Conservation (phyloP, 2,329 filamentous ascomycete genomes). For the Teratosphaeria epicoccoides region DNA sequence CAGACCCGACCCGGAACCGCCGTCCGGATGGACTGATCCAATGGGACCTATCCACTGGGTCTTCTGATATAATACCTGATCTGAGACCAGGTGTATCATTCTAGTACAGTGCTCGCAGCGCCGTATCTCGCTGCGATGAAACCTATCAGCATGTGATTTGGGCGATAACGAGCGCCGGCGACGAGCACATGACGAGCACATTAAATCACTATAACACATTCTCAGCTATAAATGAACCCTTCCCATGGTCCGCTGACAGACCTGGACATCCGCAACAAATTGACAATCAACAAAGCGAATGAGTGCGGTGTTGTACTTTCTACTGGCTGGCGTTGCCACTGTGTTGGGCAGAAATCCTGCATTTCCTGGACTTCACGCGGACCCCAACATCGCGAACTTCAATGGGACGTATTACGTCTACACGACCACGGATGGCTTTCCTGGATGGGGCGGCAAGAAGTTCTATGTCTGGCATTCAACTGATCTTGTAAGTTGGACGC, state of each 20-base stretch:
- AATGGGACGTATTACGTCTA: slow-evolving; percentile 39
- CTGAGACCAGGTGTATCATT: too few species aligned
- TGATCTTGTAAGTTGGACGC: slow-evolving; percentile 35
- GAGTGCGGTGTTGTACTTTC: not conserved
- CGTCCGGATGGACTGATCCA: too few species aligned
- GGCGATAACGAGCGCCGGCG: too few species aligned
- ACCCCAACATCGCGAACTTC: slow-evolving; percentile 39
- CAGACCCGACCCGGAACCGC: too few species aligned
- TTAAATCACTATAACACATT: too few species aligned
- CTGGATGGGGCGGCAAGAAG: slow-evolving; percentile 37
- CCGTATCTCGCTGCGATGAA: too few species aligned
- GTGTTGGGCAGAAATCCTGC: not conserved
- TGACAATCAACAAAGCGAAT: not conserved
- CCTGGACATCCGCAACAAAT: not conserved
- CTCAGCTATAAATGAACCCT: not conserved
- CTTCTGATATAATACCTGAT: too few species aligned
- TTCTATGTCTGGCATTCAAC: slow-evolving; percentile 40
- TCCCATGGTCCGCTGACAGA: not conserved
- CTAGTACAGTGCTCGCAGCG: too few species aligned
- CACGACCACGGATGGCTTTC: slow-evolving; percentile 37
- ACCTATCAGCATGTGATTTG: too few species aligned
- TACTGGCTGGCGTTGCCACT: not conserved
- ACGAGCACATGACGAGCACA: too few species aligned
- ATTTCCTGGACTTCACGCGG: slow-evolving; percentile 25
- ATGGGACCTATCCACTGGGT: too few species aligned